phyloP scores from a whole-genome alignment of 2,329 filamentous ascomycete genomes.

The Beauveria pseudobassiana region DNA sequence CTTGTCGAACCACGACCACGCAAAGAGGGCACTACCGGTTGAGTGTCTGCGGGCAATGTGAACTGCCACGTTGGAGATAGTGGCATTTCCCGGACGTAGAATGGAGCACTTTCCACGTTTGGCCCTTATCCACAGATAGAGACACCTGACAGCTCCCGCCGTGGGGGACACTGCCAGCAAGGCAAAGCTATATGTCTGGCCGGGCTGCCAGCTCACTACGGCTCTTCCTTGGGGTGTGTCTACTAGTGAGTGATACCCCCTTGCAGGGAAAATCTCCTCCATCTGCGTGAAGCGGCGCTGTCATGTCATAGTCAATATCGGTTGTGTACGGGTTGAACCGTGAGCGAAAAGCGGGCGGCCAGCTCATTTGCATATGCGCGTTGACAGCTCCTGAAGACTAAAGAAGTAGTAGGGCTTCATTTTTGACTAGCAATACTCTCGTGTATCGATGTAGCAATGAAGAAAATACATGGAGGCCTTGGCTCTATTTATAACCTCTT shows the following conservation, averaged over 20 bases:
- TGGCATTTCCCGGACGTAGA: conserved; percentile 50
- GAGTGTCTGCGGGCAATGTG: conserved; percentile 55
- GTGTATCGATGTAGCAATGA: too few species aligned
- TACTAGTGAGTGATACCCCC: conserved; percentile 47
- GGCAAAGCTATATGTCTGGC: conserved; percentile 54
- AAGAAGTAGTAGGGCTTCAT: too few species aligned
- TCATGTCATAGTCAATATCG: conserved; percentile 64
- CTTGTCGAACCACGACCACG: conserved; percentile 74
- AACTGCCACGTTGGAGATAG: conserved; percentile 50
- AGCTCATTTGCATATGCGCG: conserved; percentile 47
- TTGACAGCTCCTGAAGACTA: too few species aligned
- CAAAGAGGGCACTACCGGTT: conserved; percentile 48
- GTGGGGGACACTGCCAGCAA: conserved; percentile 56
- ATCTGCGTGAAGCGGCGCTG: conserved; percentile 51
- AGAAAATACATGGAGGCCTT: too few species aligned
- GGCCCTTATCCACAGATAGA: conserved; percentile 64
- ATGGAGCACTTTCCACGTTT: conserved; percentile 60
- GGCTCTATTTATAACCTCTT: too few species aligned
- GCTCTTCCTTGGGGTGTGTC: conserved; percentile 43
- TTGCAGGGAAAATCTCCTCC: conserved; percentile 73
- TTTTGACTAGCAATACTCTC: too few species aligned
- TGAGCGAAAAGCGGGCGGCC: conserved; percentile 44
- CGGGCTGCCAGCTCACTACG: conserved; percentile 56
- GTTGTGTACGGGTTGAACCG: conserved; percentile 42
- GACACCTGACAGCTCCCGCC: conserved; percentile 68